Evolutionary conservation across 2,329 filamentous ascomycete genomes (phyloP).

Genomic region (Domatiomyces catenatus): DNA sequence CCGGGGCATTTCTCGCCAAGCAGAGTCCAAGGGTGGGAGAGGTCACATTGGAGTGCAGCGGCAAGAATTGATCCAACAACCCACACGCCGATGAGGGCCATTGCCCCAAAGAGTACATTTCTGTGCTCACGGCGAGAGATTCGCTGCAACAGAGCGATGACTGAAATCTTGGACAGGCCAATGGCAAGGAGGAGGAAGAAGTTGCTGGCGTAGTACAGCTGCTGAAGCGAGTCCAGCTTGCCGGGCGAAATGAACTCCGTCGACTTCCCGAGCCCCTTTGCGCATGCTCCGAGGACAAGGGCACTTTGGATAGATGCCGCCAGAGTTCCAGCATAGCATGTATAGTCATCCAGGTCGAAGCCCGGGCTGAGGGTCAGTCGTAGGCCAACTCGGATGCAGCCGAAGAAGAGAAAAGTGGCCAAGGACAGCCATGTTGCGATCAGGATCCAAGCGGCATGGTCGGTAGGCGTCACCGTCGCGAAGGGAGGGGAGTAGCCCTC

Average conservation of each 20-base stretch:
- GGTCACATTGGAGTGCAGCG: conserved; percentile 18
- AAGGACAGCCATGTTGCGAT: conserved; percentile 26
- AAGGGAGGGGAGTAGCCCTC: conserved; percentile 24
- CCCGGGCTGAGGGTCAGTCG: conserved; percentile 21
- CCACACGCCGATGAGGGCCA: conserved; percentile 14
- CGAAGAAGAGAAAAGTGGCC: conserved; percentile 22
- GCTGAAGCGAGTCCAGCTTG: conserved; percentile 9
- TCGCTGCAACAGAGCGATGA: conserved; percentile 15
- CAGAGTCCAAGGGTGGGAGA: conserved; percentile 17
- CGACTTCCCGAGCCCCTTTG: conserved; percentile 23
- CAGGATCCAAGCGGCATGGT: conserved; percentile 27
- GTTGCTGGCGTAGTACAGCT: conserved; percentile 19
- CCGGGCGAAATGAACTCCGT: conserved; percentile 15
- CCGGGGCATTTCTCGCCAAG: conserved; percentile 15
- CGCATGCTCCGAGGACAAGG: conserved; percentile 20
- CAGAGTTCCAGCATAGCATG: conserved; percentile 21
- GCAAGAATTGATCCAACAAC: conserved; percentile 13
- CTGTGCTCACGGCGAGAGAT: conserved; percentile 11
- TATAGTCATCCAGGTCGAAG: conserved; percentile 23
- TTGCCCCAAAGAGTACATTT: conserved; percentile 7
- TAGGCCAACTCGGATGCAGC: conserved; percentile 25
- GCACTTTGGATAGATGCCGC: conserved; percentile 21
- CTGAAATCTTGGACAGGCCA: conserved; percentile 18
- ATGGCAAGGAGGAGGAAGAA: conserved; percentile 18
- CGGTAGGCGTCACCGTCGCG: conserved; percentile 25